Conservation (phyloP, 2,329 filamentous ascomycete genomes). For the Trichoderma atrobrunneum region DNA sequence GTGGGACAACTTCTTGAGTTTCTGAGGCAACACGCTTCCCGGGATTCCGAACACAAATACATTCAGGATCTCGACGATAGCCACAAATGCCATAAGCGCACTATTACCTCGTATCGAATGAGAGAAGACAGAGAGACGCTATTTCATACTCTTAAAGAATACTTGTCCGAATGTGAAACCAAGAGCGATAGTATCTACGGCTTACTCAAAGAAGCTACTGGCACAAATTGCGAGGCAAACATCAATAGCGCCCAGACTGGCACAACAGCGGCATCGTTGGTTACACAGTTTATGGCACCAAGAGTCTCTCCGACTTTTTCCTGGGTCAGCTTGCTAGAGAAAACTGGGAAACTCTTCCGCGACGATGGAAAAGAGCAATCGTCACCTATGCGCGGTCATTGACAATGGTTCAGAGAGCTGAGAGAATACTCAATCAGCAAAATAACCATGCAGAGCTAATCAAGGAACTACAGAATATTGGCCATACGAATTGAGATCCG, state of each 20-base stretch:
- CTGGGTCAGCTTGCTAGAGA: background rate
- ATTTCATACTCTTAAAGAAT: background rate
- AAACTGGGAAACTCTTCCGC: background rate
- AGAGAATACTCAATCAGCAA: background rate
- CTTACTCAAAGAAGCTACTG: background rate
- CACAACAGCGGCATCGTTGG: background rate
- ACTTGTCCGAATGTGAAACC: background rate
- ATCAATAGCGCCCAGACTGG: background rate
- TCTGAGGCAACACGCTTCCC: background rate
- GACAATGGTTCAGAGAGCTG: background rate
- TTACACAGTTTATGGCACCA: background rate
- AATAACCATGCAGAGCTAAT: background rate
- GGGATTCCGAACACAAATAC: background rate
- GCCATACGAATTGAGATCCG: slow-evolving; percentile 56
- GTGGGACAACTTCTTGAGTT: background rate
- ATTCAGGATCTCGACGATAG: background rate
- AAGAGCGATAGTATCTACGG: background rate
- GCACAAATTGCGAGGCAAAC: background rate
- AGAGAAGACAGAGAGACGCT: background rate
- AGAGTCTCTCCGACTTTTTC: background rate
- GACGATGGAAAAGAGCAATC: background rate
- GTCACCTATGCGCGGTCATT: background rate
- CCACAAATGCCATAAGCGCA: background rate
- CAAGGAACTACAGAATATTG: slow-evolving; percentile 28
- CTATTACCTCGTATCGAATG: background rate